Evolutionary conservation across 768 basidiomycete genomes (phyloP).

Genomic region (Hericium coralloides): DNA sequence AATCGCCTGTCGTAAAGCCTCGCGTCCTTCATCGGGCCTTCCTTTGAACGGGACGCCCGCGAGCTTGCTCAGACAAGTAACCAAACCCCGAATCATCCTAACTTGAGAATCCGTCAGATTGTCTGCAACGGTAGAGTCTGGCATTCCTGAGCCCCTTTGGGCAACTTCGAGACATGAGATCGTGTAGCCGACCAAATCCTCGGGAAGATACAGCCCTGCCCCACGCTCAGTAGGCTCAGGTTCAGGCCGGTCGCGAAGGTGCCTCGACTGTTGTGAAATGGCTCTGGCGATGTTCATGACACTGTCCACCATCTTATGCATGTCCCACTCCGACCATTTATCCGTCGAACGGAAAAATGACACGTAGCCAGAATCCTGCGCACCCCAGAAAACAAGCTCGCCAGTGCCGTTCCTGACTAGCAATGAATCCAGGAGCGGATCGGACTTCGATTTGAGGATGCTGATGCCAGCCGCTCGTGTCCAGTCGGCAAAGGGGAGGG

Average conservation of each 20-base stretch:
- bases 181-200: constrained; percentile 87
- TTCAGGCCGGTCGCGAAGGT: constrained; percentile 69
- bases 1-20: constrained; percentile 74
- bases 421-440: constrained; percentile 58
- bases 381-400: constrained; percentile 85
- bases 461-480: constrained; percentile 84
- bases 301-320: constrained; percentile 80
- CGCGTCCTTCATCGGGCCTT: constrained; percentile 64
- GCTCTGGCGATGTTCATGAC: constrained; percentile 71
- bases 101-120: constrained; percentile 69
- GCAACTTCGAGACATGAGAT: constrained; percentile 74
- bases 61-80: constrained; percentile 60
- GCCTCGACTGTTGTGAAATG: constrained; percentile 77
- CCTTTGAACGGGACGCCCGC: constrained; percentile 61
- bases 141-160: constrained; percentile 53
- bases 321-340: constrained; percentile 44
- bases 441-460: constrained; percentile 77
- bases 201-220: constrained; percentile 82
- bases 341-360: constrained; percentile 44
- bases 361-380: constrained; percentile 66
- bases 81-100: constrained; percentile 68
- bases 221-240: constrained; percentile 70
- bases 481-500: constrained; percentile 75
- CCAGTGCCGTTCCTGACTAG: constrained; percentile 77
- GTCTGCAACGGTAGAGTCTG: constrained; percentile 53